Base-by-base conservation (phyloP, 176 grass and related monocot genomes). In the Elymus sibiricus region DNA sequence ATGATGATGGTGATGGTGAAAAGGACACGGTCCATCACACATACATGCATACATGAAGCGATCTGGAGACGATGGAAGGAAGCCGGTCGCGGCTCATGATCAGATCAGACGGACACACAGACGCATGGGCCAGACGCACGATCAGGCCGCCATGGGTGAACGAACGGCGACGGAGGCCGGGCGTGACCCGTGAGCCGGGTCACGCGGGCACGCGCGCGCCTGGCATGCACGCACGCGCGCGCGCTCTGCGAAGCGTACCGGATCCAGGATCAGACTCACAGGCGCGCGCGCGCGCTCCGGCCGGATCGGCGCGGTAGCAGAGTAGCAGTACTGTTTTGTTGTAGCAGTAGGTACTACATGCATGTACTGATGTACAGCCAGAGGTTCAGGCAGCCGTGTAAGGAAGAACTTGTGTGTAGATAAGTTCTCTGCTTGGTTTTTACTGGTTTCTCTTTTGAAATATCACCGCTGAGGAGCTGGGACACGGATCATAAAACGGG, bases 381-480 rank as follows among this genome's bases (percentile, higher is more conserved):
- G 55, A 58, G 55, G 21, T 22, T 58, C 55, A 26, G 49, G 49
- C 19, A 72, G 49, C 25, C 46, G 35, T 69, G 16, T 6, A 35
- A 46, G 25, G 72, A 63, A 53, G 77, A 35, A 40, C 42, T 70
- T 71, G 19, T 79, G 37, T 62, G 16, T 53, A 26, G 4, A 62
- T 43, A 76, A 22, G 25, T 5, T 13, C 37, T 88, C 27, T 76
- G 17, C 34, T 66, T 71, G 68, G 49, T 53, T 74, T 74, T 9
- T 10, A 16, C 8, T 5, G 4, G 21, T 77, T 64, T 40, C 9
- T 17, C 17, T 28, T 64, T 24, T 47, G 28, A 79, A 64, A 32
- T 84, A 64, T 42, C 34, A 61, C 51, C 38, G 44, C 8, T 15
- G n/a, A 83, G 29, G 73, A 66, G 74, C 67, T 64, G 79, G 63